Evolutionary conservation across 1,284 basidiomycete genomes (phyloP).

Genomic region (Ustilago loliicola): DNA sequence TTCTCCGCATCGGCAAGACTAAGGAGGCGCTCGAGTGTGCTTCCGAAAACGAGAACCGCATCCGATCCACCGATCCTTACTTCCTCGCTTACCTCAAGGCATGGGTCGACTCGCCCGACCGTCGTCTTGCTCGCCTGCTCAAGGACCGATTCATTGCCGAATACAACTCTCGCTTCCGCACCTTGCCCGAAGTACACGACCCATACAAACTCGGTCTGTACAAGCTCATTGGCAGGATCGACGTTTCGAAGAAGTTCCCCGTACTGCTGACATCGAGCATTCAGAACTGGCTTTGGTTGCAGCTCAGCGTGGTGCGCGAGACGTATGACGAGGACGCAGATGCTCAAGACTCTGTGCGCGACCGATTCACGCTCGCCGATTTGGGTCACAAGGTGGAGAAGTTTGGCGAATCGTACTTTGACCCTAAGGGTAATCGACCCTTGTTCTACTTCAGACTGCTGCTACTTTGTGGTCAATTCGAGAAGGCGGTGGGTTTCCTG

Average conservation of each 20-base stretch:
- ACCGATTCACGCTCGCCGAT: constrained; percentile 80
- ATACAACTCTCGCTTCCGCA: constrained; percentile 87
- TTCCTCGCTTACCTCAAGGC: constrained; percentile 87
- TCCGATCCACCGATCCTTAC: constrained; percentile 84
- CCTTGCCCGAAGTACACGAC: constrained; percentile 74
- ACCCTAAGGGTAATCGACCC: constrained; percentile 78
- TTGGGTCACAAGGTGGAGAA: constrained; percentile 83
- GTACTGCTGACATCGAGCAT: constrained; percentile 88
- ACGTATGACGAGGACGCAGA: constrained; percentile 54
- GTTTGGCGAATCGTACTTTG: constrained; percentile 88
- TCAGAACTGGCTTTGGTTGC: constrained; percentile 99
- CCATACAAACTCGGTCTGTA: constrained; percentile 96
- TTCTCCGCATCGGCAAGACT: constrained; percentile 86
- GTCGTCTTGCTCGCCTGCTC: constrained; percentile 49
- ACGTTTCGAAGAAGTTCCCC: constrained; percentile 84
- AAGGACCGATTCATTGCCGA: constrained; percentile 87
- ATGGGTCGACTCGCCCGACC: constrained; percentile 78
- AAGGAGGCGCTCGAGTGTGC: constrained; percentile 82
- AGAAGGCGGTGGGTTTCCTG: constrained; percentile 89
- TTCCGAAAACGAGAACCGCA: constrained; percentile 78
- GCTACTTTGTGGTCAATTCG: constrained; percentile 93
- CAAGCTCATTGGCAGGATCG: constrained; percentile 93
- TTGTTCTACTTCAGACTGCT: constrained; percentile 88
- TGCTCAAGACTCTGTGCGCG: constrained; percentile 64
- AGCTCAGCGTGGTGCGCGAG: constrained; percentile 81